These are phyloP conservation scores for Adenanthera pavonina DNA, from an alignment of 306 rosid genomes.

Conservation along the genomic window DNA sequence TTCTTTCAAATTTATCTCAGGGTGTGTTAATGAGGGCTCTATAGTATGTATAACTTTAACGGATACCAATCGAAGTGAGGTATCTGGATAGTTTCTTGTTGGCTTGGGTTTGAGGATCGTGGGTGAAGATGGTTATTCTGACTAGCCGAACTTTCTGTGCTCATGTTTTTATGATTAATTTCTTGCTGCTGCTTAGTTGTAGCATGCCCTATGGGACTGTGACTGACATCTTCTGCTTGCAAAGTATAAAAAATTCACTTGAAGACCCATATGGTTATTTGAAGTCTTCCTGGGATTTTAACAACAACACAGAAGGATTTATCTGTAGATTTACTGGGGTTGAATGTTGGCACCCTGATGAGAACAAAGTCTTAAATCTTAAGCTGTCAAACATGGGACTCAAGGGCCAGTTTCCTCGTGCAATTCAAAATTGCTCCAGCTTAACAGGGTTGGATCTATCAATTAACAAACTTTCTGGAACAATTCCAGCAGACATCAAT, in stretches of 20 bases:
- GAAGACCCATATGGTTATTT: slow-evolving; percentile 10
- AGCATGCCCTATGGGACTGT: neutral
- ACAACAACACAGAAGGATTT: slow-evolving; percentile 29
- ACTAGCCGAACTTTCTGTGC: slow-evolving; percentile 1
- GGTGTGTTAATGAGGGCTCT: slow-evolving; percentile 37
- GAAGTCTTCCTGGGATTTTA: slow-evolving; percentile 8
- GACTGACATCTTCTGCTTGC: slow-evolving; percentile 3
- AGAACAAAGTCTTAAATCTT: slow-evolving; percentile 17
- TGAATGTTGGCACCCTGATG: slow-evolving; percentile 25
- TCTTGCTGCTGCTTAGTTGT: slow-evolving; percentile 19
- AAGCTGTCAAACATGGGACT: slow-evolving; percentile 22
- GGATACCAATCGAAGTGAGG: slow-evolving; percentile 38
- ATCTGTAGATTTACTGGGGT: slow-evolving; percentile 23
- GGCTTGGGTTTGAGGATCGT: slow-evolving; percentile 41
- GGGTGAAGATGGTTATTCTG: neutral
- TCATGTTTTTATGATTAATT: neutral
- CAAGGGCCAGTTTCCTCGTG: slow-evolving; percentile 29
- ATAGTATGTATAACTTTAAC: slow-evolving; percentile 39
- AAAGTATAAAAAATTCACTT: neutral
- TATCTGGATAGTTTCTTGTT: slow-evolving; percentile 23
- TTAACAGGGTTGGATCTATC: slow-evolving; percentile 14
- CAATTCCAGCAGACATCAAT: slow-evolving; percentile 6
- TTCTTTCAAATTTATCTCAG: slow-evolving; percentile 32
- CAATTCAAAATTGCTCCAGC: slow-evolving; percentile 6
- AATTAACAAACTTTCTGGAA: slow-evolving; percentile 15